Base-by-base conservation (phyloP, 2,329 filamentous ascomycete species). In the Alternaria triticina region DNA sequence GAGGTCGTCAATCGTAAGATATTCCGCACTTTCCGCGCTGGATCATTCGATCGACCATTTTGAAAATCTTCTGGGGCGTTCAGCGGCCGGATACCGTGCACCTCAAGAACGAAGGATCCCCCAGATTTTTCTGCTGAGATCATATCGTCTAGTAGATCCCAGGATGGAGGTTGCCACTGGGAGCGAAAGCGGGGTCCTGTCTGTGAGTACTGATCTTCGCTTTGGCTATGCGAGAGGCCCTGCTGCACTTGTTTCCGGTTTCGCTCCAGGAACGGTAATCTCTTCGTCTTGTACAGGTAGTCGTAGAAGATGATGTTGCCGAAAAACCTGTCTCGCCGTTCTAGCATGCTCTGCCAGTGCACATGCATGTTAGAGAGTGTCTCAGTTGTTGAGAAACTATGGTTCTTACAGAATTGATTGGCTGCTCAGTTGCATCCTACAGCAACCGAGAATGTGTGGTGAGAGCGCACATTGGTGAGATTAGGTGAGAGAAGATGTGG, bases 281-380 rank as follows among this genome's bases (percentile, higher is more conserved):
- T 65, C 30, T 71, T 66, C 17, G 61, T 70, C n/a, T 33, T 54
- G 13, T 62, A 56, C n/a, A 77, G 27, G 46, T 68, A 74, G 8
- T 71, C 61, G 64, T 76, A 77, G 25, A 75, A 54, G 47, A 74
- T 46, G 11, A 73, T 63, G 40, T 76, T 77, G 40, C 74, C 74
- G 8, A 59, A 57, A 50, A 69, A 71, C 28, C 51, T 57, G 25
- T 69, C 68, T 54, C 64, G 64, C 54, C 58, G 64, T 43, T 54
- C 63, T 47, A 70, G 67, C 75, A 77, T 77, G 63, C 66, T 76
- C 70, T 69, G 36, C 25, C 8, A 20, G 22, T 22, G n/a, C 28
- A 28, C 22, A 22, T 11, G 17, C 27, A 50, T 49, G 30, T 62
- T 33, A 62, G 60, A 54, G 11, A 6, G 22, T 28, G 33, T 40